Evolutionary conservation across 768 basidiomycete species (phyloP).

Genomic region (Tricholoma saponaceum): DNA sequence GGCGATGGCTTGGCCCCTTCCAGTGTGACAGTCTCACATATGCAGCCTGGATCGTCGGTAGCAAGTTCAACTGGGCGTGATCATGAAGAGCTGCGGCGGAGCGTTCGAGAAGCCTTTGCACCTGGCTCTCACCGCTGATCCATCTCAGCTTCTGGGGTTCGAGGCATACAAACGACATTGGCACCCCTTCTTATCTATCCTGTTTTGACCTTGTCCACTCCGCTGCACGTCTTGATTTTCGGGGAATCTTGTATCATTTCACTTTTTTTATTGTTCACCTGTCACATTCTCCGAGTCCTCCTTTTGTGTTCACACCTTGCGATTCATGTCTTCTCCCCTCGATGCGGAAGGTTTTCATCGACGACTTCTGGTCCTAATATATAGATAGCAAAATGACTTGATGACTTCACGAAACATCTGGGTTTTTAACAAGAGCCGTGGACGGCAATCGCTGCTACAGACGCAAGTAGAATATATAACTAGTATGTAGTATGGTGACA

Average conservation of each 20-base stretch:
- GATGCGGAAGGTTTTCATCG: constrained; percentile 4
- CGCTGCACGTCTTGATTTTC: constrained; percentile 8
- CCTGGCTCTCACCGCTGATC: constrained; percentile 53
- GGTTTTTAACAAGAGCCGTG: no score
- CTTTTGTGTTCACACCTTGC: constrained; percentile 1
- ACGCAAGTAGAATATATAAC: no score
- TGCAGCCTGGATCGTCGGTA: constrained; percentile 67
- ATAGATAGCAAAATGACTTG: constrained; percentile 4
- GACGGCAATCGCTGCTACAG: no score
- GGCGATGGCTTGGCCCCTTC: constrained; percentile 54
- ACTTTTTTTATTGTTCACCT: constrained; percentile 7
- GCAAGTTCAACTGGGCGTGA: constrained; percentile 58
- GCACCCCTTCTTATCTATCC: constrained; percentile 5
- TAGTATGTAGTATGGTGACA: no score
- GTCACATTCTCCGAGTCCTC: constrained; percentile 1
- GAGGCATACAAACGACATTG: background rate
- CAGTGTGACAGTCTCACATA: constrained; percentile 61
- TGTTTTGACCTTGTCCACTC: background rate
- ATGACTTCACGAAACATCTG: background rate
- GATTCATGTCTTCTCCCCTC: background rate
- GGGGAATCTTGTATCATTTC: constrained; percentile 15
- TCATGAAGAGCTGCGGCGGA: constrained; percentile 78
- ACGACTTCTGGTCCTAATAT: constrained; percentile 1
- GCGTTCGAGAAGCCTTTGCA: constrained; percentile 80
- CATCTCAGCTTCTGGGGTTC: background rate